These are phyloP conservation scores for Plasmodium billcollinsi DNA, from an alignment of 169 alveolate species.

Conservation along the genomic window DNA sequence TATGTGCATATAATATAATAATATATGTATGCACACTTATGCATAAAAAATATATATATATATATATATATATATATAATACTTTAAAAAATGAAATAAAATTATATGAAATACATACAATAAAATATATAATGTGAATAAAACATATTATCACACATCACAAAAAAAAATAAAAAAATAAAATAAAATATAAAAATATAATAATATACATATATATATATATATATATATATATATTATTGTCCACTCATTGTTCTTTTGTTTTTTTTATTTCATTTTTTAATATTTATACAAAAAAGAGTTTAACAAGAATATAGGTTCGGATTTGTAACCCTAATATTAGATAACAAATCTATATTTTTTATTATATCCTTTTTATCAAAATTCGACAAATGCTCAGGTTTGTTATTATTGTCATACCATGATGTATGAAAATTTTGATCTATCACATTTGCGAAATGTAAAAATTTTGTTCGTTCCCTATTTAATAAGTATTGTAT, in stretches of 20 bases:
- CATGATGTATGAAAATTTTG: slow-evolving; percentile 16
- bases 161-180: slow-evolving; percentile 5
- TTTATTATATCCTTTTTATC: slow-evolving; percentile 20
- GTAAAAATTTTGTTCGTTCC: slow-evolving; percentile 26
- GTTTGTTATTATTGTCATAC: slow-evolving; percentile 1
- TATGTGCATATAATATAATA: too few species aligned
- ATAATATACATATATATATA: not conserved
- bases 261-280: too few species aligned
- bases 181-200: not conserved
- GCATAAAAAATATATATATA: slow-evolving; percentile 7
- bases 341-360: slow-evolving; percentile 37
- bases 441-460: slow-evolving; percentile 7
- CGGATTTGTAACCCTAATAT: slow-evolving; percentile 35
- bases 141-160: not conserved
- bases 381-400: slow-evolving; percentile 20
- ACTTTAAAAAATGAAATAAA: too few species aligned
- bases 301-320: slow-evolving; percentile 3
- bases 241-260: too few species aligned
- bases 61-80: too few species aligned
- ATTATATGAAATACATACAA: too few species aligned
- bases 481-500: slow-evolving; percentile 39
- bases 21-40: slow-evolving; percentile 66
- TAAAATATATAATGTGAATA: too few species aligned
- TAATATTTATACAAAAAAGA: too few species aligned
- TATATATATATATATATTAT: too few species aligned